Evolutionary conservation across 768 basidiomycete species (phyloP), one percentile per base, ranked within the genome.

Genomic region (Leccinum uliginosum): DNA sequence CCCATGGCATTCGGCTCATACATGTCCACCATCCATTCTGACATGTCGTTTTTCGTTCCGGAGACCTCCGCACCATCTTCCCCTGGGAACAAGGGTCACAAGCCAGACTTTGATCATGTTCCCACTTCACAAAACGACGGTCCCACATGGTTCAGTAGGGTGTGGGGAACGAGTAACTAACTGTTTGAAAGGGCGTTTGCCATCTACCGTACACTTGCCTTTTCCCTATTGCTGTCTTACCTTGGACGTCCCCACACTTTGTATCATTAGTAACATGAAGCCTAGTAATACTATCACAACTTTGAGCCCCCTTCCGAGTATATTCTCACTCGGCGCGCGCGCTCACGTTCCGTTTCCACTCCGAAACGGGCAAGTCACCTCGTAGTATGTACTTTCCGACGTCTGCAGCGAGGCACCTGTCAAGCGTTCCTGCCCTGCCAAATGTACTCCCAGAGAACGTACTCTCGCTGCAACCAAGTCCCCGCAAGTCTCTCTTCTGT

Each of bases 331-430:
- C 21, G 32, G 15, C 40, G 27, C n/a, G 24, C 34, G 26, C 17
- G 21, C n/a, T 30, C 40, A 50, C 49, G 51, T 35, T 53, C 24
- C 44, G 29, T 40, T 49, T 45, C 46, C 23, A 50, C 38, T 30
- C 27, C 19, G 19, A 43, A 19, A 34, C 32, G 14, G 32, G 32
- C 32, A 34, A 34, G 32, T 34, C 15, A 34, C 32, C 32, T 34
- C 6, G 30, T 30, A 30, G 30, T 10, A 93, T 93, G 91, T 93
- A 92, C 74, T 93, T 93, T 72, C 91, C 89, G 56, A 92, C 88
- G 24, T 83, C 87, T 34, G 83, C 88, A 44, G 88, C 91, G 27
- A 77, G 82, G 65, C 88, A 84, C 66, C 78, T 93, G 43, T 85
- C 85, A 17, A 83, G 83, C 17, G 78, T 79, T 21, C 89, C 90